Evolutionary conservation across 306 rosid genomes (phyloP).

Genomic region (Delonix regia): DNA sequence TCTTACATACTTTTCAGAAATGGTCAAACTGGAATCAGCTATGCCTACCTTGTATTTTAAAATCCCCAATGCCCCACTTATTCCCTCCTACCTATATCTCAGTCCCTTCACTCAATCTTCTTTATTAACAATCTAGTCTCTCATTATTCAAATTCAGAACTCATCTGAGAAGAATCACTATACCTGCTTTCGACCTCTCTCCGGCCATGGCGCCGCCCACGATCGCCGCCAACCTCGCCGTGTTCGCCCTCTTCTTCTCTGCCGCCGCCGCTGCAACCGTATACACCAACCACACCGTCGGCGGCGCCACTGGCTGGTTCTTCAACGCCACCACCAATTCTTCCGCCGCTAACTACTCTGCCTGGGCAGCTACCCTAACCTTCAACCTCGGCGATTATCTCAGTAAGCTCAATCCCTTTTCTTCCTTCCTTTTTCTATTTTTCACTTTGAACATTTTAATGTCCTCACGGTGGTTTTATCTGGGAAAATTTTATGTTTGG

Average conservation of each 20-base stretch:
- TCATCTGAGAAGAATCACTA: neutral
- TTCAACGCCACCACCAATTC: conserved; percentile 70
- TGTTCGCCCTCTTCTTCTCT: conserved; percentile 20
- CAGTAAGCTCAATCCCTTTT: conserved; percentile 50
- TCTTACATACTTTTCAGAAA: too few species aligned
- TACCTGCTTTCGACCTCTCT: neutral
- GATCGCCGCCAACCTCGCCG: conserved; percentile 24
- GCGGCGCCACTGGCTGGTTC: conserved; percentile 74
- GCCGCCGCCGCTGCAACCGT: conserved; percentile 38
- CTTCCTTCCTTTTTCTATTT: neutral
- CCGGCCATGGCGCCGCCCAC: conserved; percentile 43
- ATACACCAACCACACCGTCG: conserved; percentile 81
- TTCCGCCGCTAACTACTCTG: conserved; percentile 71
- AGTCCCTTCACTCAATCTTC: neutral
- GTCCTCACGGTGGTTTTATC: neutral
- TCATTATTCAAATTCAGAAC: neutral
- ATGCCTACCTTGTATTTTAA: neutral
- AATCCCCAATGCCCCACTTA: neutral
- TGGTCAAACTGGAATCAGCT: neutral
- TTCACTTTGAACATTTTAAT: neutral
- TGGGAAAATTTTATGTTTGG: neutral
- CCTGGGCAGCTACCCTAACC: conserved; percentile 73
- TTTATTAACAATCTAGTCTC: neutral
- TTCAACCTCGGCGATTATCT: conserved; percentile 89
- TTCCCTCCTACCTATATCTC: neutral